Evolutionary conservation across 208 protist genomes (phyloP).

Genomic region (Leishmania turanica): DNA sequence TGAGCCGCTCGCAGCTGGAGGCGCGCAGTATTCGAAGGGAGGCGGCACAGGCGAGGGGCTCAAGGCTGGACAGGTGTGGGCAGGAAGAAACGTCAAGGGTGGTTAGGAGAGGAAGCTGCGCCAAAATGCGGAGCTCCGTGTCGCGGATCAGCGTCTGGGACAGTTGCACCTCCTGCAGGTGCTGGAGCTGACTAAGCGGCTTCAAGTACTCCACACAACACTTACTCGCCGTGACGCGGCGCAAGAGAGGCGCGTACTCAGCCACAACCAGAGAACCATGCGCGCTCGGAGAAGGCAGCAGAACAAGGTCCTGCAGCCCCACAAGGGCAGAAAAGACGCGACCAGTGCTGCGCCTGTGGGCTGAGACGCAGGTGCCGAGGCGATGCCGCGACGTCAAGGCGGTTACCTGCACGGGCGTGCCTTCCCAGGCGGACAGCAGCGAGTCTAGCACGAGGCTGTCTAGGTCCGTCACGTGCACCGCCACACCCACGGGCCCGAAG

Average conservation of each 20-base stretch:
- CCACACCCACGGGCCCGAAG: conserved; percentile 10
- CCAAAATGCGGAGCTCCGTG: conserved; percentile 37
- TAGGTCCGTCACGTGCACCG: conserved; percentile 18
- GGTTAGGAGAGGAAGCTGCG: conserved; percentile 35
- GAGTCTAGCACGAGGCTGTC: conserved; percentile 14
- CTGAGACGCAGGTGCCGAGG: conserved; percentile 14
- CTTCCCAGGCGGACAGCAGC: conserved; percentile 27
- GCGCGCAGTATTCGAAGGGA: conserved; percentile 26
- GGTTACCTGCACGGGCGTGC: conserved; percentile 12
- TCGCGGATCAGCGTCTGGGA: conserved; percentile 43
- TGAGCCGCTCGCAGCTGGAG: conserved; percentile 27
- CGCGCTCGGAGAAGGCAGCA: conserved; percentile 23
- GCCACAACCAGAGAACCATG: conserved; percentile 33
- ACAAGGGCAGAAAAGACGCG: conserved; percentile 7
- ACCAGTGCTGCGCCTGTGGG: conserved; percentile 16
- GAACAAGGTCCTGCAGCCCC: conserved; percentile 23
- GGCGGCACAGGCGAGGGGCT: conserved; percentile 26
- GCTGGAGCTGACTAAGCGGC: conserved; percentile 27
- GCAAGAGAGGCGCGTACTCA: conserved; percentile 31
- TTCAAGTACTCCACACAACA: conserved; percentile 34
- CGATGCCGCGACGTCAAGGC: conserved; percentile 18
- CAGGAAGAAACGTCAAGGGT: conserved; percentile 45
- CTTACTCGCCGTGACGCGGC: conserved; percentile 21
- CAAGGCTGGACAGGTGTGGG: conserved; percentile 37
- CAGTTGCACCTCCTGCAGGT: conserved; percentile 34